Evolutionary conservation across 768 basidiomycete species (phyloP).

Genomic region (Strobilomyces dryophilus): DNA sequence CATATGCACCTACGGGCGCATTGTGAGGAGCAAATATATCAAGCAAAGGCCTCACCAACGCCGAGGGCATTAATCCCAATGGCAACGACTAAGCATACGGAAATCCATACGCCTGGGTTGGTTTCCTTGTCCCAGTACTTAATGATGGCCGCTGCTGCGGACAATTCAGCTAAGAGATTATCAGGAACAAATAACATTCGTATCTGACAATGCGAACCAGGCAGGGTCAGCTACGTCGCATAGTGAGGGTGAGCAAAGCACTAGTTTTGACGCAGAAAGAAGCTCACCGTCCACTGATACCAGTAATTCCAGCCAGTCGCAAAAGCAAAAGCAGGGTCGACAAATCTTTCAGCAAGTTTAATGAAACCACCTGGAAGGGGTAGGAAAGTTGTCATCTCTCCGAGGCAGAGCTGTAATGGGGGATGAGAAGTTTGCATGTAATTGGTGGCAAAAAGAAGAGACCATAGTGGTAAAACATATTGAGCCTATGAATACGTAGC

Average conservation of each 20-base stretch:
- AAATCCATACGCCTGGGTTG: background rate
- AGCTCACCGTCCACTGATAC: conserved; percentile 1
- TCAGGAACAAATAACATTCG: background rate
- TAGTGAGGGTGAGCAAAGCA: background rate
- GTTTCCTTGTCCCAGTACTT: background rate
- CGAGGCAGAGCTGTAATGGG: background rate
- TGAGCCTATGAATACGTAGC: background rate
- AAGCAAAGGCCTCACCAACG: background rate
- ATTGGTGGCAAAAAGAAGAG: background rate
- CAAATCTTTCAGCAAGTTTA: background rate
- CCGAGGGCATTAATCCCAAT: conserved; percentile 2
- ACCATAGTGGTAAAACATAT: conserved; percentile 3
- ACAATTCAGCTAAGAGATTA: background rate
- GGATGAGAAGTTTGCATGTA: background rate
- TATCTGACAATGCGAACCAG: background rate
- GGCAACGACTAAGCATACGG: too few relatives aligned
- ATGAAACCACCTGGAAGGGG: conserved; percentile 3
- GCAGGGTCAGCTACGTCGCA: background rate
- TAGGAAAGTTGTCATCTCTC: conserved; percentile 1
- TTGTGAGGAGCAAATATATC: background rate
- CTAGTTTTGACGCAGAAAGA: background rate
- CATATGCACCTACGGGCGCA: background rate
- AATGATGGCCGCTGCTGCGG: background rate
- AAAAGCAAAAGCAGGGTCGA: conserved; percentile 3
- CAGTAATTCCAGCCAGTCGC: conserved; percentile 6